A percentile compares a stretch with the other conserved stretches of the same genome.
phyloP scores from a whole-genome alignment of 2,329 filamentous ascomycete species.

The Knoxdaviesia capensis region DNA sequence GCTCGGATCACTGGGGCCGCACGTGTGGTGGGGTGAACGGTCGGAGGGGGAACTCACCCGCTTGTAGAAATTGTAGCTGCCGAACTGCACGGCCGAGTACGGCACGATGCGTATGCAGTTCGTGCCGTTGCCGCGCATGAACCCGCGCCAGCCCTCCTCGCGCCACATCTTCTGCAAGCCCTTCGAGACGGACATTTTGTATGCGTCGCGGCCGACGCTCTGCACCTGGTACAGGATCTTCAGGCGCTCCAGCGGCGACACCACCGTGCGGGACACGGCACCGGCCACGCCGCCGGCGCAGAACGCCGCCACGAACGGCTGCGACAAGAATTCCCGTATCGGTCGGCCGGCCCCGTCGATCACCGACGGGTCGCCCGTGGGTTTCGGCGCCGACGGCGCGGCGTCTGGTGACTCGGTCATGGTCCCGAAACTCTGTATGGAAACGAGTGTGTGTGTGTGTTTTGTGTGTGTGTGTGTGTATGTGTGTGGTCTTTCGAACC shows the following conservation, averaged over 20 bases:
- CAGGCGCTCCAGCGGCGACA: slow-evolving; percentile 83
- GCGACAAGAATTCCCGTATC: slow-evolving; percentile 33
- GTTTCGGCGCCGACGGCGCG: too few species aligned
- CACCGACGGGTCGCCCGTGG: too few species aligned
- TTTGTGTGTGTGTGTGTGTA: too few species aligned
- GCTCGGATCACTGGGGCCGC: not conserved
- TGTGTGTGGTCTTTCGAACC: too few species aligned
- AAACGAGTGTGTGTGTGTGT: too few species aligned
- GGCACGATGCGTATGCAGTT: slow-evolving; percentile 97
- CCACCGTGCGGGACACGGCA: slow-evolving; percentile 91
- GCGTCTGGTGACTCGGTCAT: too few species aligned
- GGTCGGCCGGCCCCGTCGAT: too few species aligned
- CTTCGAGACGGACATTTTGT: slow-evolving; percentile 78
- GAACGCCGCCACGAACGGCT: slow-evolving; percentile 80
- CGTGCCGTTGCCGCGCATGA: slow-evolving; percentile 94
- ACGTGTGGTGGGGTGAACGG: not conserved
- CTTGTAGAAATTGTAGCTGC: slow-evolving; percentile 96
- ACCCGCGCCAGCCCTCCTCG: slow-evolving; percentile 91
- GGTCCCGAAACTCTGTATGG: too few species aligned
- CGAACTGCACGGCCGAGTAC: slow-evolving; percentile 95
- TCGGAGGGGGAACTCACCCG: slow-evolving; percentile 33
- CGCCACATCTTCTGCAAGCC: slow-evolving; percentile 88
- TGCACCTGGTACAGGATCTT: slow-evolving; percentile 98
- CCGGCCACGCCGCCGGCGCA: slow-evolving; percentile 86
- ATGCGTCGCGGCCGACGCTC: slow-evolving; percentile 74